A percentile compares a stretch with the other conserved stretches of the same genome.
phyloP scores from a whole-genome alignment of 2,329 filamentous ascomycete species.

The Ambrosiella cleistominuta region DNA sequence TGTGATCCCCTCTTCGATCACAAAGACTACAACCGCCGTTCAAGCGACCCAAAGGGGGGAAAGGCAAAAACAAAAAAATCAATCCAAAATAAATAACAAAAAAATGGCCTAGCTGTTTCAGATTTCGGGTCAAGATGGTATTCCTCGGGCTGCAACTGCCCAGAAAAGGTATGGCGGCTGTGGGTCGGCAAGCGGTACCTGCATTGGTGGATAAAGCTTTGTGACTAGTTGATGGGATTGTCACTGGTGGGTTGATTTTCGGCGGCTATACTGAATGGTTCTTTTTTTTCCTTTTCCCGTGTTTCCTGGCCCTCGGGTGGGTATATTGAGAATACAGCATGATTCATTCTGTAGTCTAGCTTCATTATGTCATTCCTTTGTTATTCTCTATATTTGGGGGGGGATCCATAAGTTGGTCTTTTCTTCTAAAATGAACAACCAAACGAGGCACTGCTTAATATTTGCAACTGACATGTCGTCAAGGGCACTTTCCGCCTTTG shows the following conservation, averaged over 20 bases:
- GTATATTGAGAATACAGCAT: background rate
- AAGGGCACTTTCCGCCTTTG: background rate
- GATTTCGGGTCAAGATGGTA: constrained; percentile 4
- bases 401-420: too few species aligned
- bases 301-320: background rate
- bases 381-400: too few species aligned
- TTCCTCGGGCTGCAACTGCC: constrained; percentile 8
- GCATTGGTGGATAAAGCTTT: constrained; percentile 5
- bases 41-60: background rate
- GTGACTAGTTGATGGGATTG: background rate
- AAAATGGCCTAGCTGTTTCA: constrained; percentile 6
- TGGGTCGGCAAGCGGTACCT: constrained; percentile 2
- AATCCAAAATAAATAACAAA: background rate
- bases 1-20: background rate
- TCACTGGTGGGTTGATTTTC: background rate
- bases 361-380: too few species aligned
- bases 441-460: background rate
- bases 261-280: background rate
- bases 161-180: constrained; percentile 1
- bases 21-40: too few species aligned
- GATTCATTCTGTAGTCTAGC: too few species aligned
- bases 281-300: background rate
- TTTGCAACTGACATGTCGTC: background rate
- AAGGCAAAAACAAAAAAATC: background rate
- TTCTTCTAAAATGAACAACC: background rate